Base-by-base conservation (phyloP, 768 basidiomycete species). In the Auricularia auricula-judae region DNA sequence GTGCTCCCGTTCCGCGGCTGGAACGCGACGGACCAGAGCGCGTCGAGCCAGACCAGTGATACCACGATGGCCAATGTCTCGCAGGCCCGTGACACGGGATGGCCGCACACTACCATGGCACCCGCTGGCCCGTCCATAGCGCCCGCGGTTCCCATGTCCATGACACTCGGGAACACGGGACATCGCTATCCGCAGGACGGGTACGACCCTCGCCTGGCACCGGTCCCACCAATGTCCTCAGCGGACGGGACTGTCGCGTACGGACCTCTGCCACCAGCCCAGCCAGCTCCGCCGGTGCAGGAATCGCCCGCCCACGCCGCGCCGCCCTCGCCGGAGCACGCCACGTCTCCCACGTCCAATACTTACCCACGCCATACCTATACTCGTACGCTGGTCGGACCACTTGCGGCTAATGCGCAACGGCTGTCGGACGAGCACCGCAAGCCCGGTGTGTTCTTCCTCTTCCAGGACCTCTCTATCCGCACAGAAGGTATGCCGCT, bases 391-490 rank as follows among this genome's bases (percentile, higher is more conserved):
- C 83, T 97, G 5, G 91, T 97, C 65, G 95, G 95, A 8, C 90
- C 93, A 1, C 80, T 96, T 16, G 88, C 88, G 18, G 86, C 92
- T 36, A 91, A 91, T 72, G 94, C 92, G 16, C 89, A 88, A 73
- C 85, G 88, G 61, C 80, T 97, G 62, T 76, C 85, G 64, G 93
- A 96, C 72, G 90, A 93, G 71, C 85, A 93, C 74, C 87, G 89
- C 66, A 86, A 87, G 67, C 81, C 84, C 62, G 95, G 94, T 5
- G 88, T 97, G 67, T 98, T 93, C 75, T 98, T 97, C 78, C 86
- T 97, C 66, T 93, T 95, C 77, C 93, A 93, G 73, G 95, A 97
- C 76, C 76, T 98, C 62, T 93, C 91, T 58, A 89, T 98, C 60
- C 84, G 95, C 65, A 95, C 91, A 21, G 95, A 98, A 83, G 91